These are phyloP conservation scores for Andrographis paniculata DNA, from an alignment of 305 asterid genomes.

Conservation along the genomic window DNA sequence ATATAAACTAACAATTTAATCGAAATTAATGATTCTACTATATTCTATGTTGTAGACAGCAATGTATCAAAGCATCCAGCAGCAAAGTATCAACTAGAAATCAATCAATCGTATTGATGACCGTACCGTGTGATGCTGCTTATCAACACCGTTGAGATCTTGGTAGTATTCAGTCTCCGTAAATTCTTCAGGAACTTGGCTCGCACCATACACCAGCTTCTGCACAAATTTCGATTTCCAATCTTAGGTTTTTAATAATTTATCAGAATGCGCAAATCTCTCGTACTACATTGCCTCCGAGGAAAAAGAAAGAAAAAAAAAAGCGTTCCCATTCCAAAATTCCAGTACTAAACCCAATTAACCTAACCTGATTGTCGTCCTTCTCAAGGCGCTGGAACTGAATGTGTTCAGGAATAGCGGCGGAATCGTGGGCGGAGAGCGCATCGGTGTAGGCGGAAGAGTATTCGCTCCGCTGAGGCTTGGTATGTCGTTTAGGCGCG, in stretches of 20 bases:
- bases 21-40: too few species aligned
- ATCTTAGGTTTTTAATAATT: too few species aligned
- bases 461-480: slow-evolving; percentile 88
- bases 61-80: too few species aligned
- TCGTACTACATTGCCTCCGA: neutral
- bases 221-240: too few species aligned
- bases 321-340: neutral
- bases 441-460: slow-evolving; percentile 51
- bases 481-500: slow-evolving; percentile 82
- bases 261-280: too few species aligned
- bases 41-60: too few species aligned
- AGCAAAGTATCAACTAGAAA: too few species aligned
- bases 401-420: slow-evolving; percentile 39
- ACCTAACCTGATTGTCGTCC: slow-evolving; percentile 46
- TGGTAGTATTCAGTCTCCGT: slow-evolving; percentile 78
- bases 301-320: neutral
- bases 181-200: slow-evolving; percentile 51
- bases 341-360: neutral
- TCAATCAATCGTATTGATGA: neutral
- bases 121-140: slow-evolving; percentile 84
- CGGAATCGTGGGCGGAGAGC: slow-evolving; percentile 19
- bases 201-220: slow-evolving; percentile 51
- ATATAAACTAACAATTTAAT: too few species aligned
- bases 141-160: slow-evolving; percentile 61
- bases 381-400: slow-evolving; percentile 63